These are phyloP conservation scores for Pythium sp. DNA, from an alignment of 352 stramenopile genomes.

Conservation along the genomic window DNA sequence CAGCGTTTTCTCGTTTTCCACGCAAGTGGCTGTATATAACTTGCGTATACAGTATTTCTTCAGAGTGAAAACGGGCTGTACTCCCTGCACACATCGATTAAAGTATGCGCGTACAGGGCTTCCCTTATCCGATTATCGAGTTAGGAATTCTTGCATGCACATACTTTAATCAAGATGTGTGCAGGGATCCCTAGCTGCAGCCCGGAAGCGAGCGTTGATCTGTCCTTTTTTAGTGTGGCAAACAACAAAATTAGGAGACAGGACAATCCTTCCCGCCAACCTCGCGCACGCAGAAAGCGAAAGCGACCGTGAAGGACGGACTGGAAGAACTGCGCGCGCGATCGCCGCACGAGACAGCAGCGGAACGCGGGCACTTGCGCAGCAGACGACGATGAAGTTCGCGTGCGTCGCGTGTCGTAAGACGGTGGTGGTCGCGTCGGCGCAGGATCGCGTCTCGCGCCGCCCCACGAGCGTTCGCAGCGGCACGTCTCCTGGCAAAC, in stretches of 20 bases:
- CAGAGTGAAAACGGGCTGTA: no score
- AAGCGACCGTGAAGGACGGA: background rate
- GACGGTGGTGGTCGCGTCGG: conserved; percentile 10
- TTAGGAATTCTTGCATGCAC: no score
- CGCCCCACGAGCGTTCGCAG: conserved; percentile 5
- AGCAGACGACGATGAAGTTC: conserved; percentile 31
- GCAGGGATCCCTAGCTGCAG: no score
- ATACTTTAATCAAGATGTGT: no score
- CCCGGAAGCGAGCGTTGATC: background rate
- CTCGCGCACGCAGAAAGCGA: background rate
- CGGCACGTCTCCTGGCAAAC: background rate
- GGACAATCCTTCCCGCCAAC: conserved; percentile 1
- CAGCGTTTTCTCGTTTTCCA: background rate
- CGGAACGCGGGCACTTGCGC: background rate
- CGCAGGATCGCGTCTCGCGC: conserved; percentile 6
- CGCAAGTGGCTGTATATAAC: no score
- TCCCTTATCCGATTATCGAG: no score
- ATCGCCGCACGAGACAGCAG: background rate
- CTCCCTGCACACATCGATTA: no score
- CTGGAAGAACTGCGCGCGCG: background rate
- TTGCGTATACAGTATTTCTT: no score
- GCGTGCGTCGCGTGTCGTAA: conserved; percentile 46
- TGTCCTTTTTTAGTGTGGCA: background rate
- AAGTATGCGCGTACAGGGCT: no score
- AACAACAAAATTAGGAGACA: background rate